Conservation (phyloP, 2,329 filamentous ascomycete species). For the Phaeosphaeriaceae sp. region DNA sequence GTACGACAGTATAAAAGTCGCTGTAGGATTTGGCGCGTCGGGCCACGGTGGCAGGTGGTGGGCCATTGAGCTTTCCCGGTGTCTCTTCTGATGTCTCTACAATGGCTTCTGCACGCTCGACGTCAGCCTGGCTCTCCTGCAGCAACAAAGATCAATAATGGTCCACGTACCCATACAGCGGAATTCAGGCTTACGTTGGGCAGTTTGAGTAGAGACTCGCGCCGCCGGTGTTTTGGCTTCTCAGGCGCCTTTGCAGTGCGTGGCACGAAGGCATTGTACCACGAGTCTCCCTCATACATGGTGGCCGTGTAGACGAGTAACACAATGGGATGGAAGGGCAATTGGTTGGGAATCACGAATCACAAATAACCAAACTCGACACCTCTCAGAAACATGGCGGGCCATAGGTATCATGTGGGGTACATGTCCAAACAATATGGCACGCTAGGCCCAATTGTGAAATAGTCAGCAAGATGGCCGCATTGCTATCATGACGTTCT, state of each 20-base stretch:
- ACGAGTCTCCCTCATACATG: slow-evolving; percentile 80
- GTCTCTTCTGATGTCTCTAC: slow-evolving; percentile 65
- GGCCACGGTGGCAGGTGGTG: slow-evolving; percentile 69
- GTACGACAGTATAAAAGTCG: slow-evolving; percentile 72
- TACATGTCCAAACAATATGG: background rate
- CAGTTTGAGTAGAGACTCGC: slow-evolving; percentile 69
- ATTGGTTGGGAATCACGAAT: too few relatives aligned
- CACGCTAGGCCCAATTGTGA: background rate
- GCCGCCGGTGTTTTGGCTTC: slow-evolving; percentile 64
- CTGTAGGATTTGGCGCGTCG: slow-evolving; percentile 78
- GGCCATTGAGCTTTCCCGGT: slow-evolving; percentile 59
- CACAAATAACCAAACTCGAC: too few relatives aligned
- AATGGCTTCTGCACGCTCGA: slow-evolving; percentile 62
- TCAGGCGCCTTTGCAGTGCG: slow-evolving; percentile 57
- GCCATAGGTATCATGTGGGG: background rate
- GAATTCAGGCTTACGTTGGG: slow-evolving; percentile 53
- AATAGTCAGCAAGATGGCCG: slow-evolving; percentile 2
- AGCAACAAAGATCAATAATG: slow-evolving; percentile 50
- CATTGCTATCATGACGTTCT: slow-evolving; percentile 25
- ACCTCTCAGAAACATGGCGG: too few relatives aligned
- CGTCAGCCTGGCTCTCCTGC: slow-evolving; percentile 62
- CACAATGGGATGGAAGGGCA: background rate
- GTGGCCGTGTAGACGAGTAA: slow-evolving; percentile 5
- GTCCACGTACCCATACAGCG: slow-evolving; percentile 42
- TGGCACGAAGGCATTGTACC: slow-evolving; percentile 76